Base-by-base conservation (phyloP, 2,329 filamentous ascomycete species). In the Venturia oleaginea region DNA sequence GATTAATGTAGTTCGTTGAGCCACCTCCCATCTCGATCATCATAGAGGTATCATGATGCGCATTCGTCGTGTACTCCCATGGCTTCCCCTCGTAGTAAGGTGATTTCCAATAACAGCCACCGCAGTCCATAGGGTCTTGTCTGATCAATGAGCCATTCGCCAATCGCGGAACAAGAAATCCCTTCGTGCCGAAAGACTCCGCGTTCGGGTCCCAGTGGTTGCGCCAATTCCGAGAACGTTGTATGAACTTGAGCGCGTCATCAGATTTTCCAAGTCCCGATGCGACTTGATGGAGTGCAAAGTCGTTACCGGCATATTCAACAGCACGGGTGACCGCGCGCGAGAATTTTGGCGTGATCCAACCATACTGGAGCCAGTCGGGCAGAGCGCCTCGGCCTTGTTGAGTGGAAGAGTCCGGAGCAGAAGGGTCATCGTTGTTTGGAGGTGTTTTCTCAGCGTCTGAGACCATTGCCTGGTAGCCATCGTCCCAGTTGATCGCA, bases 241-340 rank as follows among this genome's bases (percentile, higher is more conserved):
- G 76, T 32, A 89, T 77, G 68, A 90, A 90, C 63, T 79, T 86
- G 2, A 74, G 67, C 3, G 83, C 81, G 51, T 86, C 83, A 0
- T 75, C 74, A 0, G 69, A 65, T 59, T 81, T 80, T 1, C 78
- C 79, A 2, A 89, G 73, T 0, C 86, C 86, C 1, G 70, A 73
- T 3, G 88, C 88, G 13, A 91, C 84, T 70, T 87, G 84, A 66
- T 84, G 82, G 3, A 91, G 75, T 0, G 79, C 81, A 68, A 90
- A 91, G 71, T 91, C 88, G 70, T 91, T 90, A 54, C 80, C 80
- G 0, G 85, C 79, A 70, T 90, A 90, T 71, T 90, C 87, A 0
- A 89, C 81, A 0, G 86, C 84, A 6, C 86, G 78, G 34, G 81
- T 86, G 2, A 88, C 84, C 0, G 86, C 85, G 19, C 88, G 80